These are phyloP conservation scores for Phytophthora vignae DNA, from an alignment of 352 stramenopile species.

Conservation along the genomic window DNA sequence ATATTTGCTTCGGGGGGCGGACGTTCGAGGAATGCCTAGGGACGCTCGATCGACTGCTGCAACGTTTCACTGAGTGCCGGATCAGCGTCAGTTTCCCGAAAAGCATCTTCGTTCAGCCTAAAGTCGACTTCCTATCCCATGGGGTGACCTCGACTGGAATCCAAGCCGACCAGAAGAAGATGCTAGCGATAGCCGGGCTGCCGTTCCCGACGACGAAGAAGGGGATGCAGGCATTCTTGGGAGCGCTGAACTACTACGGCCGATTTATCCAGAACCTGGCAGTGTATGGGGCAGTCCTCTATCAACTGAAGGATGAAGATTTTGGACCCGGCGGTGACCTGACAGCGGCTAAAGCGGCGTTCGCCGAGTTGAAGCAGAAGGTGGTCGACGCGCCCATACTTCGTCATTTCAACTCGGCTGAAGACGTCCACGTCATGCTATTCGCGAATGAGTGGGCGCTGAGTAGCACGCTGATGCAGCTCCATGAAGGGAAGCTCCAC, in stretches of 20 bases:
- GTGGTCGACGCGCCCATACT: too few species aligned
- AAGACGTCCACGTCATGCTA: too few species aligned
- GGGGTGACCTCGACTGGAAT: too few species aligned
- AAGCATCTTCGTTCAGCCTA: background rate
- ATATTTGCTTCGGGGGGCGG: constrained; percentile 4
- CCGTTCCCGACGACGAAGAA: background rate
- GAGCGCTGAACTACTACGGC: background rate
- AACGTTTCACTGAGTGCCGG: constrained; percentile 1
- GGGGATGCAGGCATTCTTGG: background rate
- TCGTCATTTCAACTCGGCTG: too few species aligned
- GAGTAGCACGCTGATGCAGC: too few species aligned
- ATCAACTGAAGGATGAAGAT: background rate
- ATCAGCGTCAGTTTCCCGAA: background rate
- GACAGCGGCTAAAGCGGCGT: too few species aligned
- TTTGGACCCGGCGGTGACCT: background rate
- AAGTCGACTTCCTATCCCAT: too few species aligned
- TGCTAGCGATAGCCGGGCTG: background rate
- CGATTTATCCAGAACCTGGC: background rate
- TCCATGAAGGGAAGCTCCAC: too few species aligned
- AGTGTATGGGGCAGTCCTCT: background rate
- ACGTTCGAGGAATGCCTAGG: background rate
- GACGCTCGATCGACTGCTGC: background rate
- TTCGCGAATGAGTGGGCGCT: too few species aligned
- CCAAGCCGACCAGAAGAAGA: background rate
- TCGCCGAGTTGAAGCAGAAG: too few species aligned